Evolutionary conservation across 192 early-diverging fungal genomes (phyloP), one percentile per base, ranked within the genome.

Genomic region (Helicostylum pulchrum): DNA sequence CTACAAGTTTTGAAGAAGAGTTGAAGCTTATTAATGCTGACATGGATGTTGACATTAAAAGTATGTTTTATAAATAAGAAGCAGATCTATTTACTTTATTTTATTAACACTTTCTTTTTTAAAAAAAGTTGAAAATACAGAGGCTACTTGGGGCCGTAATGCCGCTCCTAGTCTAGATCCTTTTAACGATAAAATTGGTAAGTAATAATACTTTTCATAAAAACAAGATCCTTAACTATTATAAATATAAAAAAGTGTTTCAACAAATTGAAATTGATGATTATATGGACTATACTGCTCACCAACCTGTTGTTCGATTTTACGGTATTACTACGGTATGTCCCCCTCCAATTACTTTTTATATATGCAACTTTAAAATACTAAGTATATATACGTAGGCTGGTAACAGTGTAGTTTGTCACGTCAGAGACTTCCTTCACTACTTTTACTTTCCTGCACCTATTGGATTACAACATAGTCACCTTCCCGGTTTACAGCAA

Each of bases 181-280:
- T 39, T 14, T 7, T 12, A 19, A 43, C 2, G 57, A 59, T 5
- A 19, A 14, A 44, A 14, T 59, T 14, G 57, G 57, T 59, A 59
- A 31, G n/a, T 39, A 10, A 6, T 5, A 4, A 9, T 39, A 9
- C 36, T 39, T 39, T 39, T 39, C 4, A 26, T 10, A 39, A 9
- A 39, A 6, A 39, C 36, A 39, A 39, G 36, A 39, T 39, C 36
- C 36, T 39, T 9, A 39, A 10, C 9, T 10, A 39, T 39, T 39
- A 10, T 39, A 39, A 39, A 39, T 3, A 39, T 3, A 48, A 17
- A 8, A 67, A 4, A 83, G 90, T 95, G 0, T 99, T 99, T 63
- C 95, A 98, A 73, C 97, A 99, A 70, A 88, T 99, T 75, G 97
- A 99, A 63, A 80, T 92, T 34, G 94, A 97, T 65, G 94, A 99